phyloP scores from a whole-genome alignment of 345 rosid genomes.

The Firmiana major region DNA sequence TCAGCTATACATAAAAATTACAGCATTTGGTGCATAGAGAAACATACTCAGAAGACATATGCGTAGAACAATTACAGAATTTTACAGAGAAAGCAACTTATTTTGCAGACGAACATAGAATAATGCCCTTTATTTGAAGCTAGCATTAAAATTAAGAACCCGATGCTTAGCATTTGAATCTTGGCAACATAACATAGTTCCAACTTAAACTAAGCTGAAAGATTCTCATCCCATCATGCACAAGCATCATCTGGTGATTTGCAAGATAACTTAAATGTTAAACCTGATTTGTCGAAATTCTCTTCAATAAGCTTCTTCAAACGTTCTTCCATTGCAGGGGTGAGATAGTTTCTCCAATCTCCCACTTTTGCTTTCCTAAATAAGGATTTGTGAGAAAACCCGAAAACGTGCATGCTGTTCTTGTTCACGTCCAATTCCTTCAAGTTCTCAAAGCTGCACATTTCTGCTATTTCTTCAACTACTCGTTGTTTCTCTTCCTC shows the following conservation, averaged over 20 bases:
- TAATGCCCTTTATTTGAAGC: too few relatives aligned
- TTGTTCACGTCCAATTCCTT: slow-evolving; percentile 44
- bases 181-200: too few relatives aligned
- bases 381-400: slow-evolving; percentile 26
- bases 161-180: too few relatives aligned
- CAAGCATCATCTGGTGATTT: not conserved
- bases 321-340: slow-evolving; percentile 31
- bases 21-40: too few relatives aligned
- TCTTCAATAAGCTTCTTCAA: slow-evolving; percentile 30
- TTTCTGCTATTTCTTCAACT: slow-evolving; percentile 27
- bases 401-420: slow-evolving; percentile 18
- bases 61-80: too few relatives aligned
- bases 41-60: too few relatives aligned
- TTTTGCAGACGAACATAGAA: too few relatives aligned
- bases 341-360: slow-evolving; percentile 39
- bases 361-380: slow-evolving; percentile 47
- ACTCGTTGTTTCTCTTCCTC: slow-evolving; percentile 36
- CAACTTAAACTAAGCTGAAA: too few relatives aligned
- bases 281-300: slow-evolving; percentile 44
- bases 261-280: slow-evolving; percentile 24
- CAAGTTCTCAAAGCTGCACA: slow-evolving; percentile 41
- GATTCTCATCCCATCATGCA: not conserved
- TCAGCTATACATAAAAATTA: too few relatives aligned
- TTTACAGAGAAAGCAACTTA: too few relatives aligned
- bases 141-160: too few relatives aligned